Percentiles rank a stretch among this genome's conserved stretches.
Conservation (phyloP, 2,329 filamentous ascomycete species). For the Botrytis fabae region DNA sequence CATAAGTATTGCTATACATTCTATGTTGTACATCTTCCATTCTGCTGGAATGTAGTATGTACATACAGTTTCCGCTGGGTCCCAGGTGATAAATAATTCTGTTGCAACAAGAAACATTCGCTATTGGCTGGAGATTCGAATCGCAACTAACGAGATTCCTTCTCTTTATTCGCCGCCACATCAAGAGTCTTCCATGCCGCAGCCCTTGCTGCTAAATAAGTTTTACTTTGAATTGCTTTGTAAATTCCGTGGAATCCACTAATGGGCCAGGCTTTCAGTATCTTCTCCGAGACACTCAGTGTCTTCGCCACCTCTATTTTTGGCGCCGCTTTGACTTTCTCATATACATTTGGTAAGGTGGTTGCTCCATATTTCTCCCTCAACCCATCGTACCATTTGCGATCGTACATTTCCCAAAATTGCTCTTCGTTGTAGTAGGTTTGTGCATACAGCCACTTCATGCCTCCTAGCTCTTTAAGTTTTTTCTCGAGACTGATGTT, state of each 20-base stretch:
- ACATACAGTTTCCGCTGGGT: neutral
- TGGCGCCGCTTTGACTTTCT: conserved; percentile 61
- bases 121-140: no score
- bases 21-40: neutral
- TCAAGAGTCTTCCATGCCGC: conserved; percentile 33
- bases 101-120: neutral
- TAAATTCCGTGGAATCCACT: conserved; percentile 61
- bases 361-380: conserved; percentile 62
- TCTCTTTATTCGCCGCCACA: neutral
- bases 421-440: conserved; percentile 76
- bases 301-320: conserved; percentile 51
- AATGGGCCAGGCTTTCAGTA: conserved; percentile 55
- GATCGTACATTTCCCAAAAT: conserved; percentile 66
- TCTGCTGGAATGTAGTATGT: neutral
- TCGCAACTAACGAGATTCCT: neutral
- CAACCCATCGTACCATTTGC: conserved; percentile 61
- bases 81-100: neutral
- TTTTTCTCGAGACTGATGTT: conserved; percentile 73
- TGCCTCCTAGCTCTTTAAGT: conserved; percentile 67
- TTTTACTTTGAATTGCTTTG: conserved; percentile 56
- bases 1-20: neutral
- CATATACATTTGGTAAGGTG: conserved; percentile 65
- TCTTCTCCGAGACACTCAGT: conserved; percentile 44
- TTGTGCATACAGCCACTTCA: conserved; percentile 87
- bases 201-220: conserved; percentile 37